phyloP scores from a whole-genome alignment of 192 early-diverging fungal genomes.

The Chytriomyces confervae region DNA sequence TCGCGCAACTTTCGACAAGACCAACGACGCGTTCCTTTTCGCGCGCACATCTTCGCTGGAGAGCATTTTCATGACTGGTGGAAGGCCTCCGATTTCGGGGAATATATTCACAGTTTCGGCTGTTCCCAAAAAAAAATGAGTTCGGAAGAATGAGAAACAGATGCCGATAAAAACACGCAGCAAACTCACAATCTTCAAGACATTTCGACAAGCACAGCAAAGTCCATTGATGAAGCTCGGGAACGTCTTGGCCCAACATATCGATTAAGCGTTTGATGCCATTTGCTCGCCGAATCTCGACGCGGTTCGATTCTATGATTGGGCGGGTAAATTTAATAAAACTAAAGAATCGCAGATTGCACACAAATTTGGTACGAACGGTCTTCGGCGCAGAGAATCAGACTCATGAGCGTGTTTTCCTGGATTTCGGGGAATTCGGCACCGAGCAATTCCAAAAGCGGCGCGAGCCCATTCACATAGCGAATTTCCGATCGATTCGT shows the following conservation, averaged over 20 bases:
- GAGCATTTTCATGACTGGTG: conserved; percentile 45
- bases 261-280: conserved; percentile 54
- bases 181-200: conserved; percentile 57
- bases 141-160: background rate
- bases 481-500: conserved; percentile 56
- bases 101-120: conserved; percentile 51
- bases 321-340: background rate
- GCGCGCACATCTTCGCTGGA: conserved; percentile 44
- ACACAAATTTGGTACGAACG: conserved; percentile 31
- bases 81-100: conserved; percentile 46
- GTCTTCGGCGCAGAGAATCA: conserved; percentile 57
- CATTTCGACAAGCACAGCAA: conserved; percentile 53
- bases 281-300: conserved; percentile 55
- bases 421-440: conserved; percentile 59
- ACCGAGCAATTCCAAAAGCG: conserved; percentile 53
- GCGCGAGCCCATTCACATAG: conserved; percentile 51
- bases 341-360: background rate
- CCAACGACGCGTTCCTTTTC: conserved; percentile 46
- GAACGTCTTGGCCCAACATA: conserved; percentile 46
- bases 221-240: conserved; percentile 51
- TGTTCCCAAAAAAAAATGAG: conserved; percentile 17
- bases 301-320: conserved; percentile 49
- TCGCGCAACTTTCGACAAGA: conserved; percentile 43
- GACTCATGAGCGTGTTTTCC: conserved; percentile 51
- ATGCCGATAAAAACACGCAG: background rate